Percentiles rank a stretch among this genome's conserved stretches.
These are phyloP conservation scores for Mayamaea pseudoterrestris DNA, from an alignment of 108 stramenopile genomes.

Conservation along the genomic window DNA sequence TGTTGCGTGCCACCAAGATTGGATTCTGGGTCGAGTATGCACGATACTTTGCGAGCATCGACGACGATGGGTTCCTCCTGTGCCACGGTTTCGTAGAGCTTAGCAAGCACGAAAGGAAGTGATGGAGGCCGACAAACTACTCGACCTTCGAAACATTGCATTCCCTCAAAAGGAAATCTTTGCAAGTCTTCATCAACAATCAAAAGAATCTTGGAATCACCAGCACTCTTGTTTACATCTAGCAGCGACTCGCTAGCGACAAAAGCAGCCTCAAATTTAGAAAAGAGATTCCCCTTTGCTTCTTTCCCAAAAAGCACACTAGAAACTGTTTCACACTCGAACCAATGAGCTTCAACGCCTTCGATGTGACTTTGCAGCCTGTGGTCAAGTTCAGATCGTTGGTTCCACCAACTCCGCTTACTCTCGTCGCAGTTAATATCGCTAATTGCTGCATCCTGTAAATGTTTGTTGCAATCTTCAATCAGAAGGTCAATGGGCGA, in stretches of 20 bases:
- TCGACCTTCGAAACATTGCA: slow-evolving; percentile 53
- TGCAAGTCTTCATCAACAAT: slow-evolving; percentile 91
- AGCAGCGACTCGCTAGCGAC: not conserved
- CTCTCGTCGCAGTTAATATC: slow-evolving; percentile 12
- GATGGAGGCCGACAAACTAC: slow-evolving; percentile 84
- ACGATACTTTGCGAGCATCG: slow-evolving; percentile 46
- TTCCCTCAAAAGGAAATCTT: slow-evolving; percentile 87
- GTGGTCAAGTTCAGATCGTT: slow-evolving; percentile 46
- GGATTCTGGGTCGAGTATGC: slow-evolving; percentile 87
- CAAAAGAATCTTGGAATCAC: slow-evolving; percentile 38
- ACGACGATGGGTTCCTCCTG: slow-evolving; percentile 10
- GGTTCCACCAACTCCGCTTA: slow-evolving; percentile 65
- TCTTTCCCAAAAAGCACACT: slow-evolving; percentile 8
- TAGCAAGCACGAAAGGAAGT: slow-evolving; percentile 49
- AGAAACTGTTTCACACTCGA: slow-evolving; percentile 9
- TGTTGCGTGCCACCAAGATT: slow-evolving; percentile 74
- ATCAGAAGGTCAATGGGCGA: slow-evolving; percentile 60
- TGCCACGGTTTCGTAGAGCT: slow-evolving; percentile 30
- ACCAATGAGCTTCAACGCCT: slow-evolving; percentile 28
- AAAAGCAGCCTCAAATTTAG: slow-evolving; percentile 51
- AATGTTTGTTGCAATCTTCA: slow-evolving; percentile 46
- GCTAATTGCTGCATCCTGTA: slow-evolving; percentile 28
- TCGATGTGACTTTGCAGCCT: slow-evolving; percentile 31
- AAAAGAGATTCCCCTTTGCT: slow-evolving; percentile 36
- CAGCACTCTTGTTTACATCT: not conserved